A percentile compares a stretch with the other conserved stretches of the same genome.
These are phyloP conservation scores for Musa schizocarpa DNA, from an alignment of 176 grass and related monocot genomes.

Conservation along the genomic window DNA sequence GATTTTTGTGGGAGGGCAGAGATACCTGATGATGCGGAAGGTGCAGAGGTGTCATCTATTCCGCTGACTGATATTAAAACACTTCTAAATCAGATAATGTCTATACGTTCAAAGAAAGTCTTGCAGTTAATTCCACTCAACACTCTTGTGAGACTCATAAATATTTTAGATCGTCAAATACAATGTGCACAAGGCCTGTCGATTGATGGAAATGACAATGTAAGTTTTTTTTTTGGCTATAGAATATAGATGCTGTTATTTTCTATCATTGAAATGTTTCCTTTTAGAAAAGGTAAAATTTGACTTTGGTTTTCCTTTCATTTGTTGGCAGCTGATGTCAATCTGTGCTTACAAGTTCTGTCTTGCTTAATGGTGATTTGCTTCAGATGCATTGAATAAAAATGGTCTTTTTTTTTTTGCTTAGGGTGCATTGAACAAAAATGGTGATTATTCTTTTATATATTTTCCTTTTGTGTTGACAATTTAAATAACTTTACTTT, in stretches of 20 bases:
- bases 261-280: not conserved
- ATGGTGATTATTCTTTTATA: not conserved
- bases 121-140: conserved; percentile 75
- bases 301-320: not conserved
- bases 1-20: conserved; percentile 85
- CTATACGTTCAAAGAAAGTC: conserved; percentile 58
- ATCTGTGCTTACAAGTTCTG: too few relatives aligned
- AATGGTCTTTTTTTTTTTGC: not conserved
- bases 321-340: not conserved
- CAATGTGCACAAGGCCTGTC: conserved; percentile 86
- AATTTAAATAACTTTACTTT: not conserved
- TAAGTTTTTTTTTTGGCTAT: conserved; percentile 24
- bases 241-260: not conserved
- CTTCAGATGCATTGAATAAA: too few relatives aligned
- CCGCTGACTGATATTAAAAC: conserved; percentile 59
- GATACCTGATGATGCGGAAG: conserved; percentile 61
- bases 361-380: too few relatives aligned
- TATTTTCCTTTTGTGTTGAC: not conserved
- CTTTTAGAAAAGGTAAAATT: not conserved
- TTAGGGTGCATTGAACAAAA: not conserved
- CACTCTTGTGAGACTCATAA: conserved; percentile 52
- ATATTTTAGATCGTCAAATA: conserved; percentile 86
- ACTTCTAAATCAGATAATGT: conserved; percentile 82
- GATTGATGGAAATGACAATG: conserved; percentile 72
- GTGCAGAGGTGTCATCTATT: conserved; percentile 59